Conservation (phyloP, 2,329 filamentous ascomycete genomes). For the Alternaria solani region DNA sequence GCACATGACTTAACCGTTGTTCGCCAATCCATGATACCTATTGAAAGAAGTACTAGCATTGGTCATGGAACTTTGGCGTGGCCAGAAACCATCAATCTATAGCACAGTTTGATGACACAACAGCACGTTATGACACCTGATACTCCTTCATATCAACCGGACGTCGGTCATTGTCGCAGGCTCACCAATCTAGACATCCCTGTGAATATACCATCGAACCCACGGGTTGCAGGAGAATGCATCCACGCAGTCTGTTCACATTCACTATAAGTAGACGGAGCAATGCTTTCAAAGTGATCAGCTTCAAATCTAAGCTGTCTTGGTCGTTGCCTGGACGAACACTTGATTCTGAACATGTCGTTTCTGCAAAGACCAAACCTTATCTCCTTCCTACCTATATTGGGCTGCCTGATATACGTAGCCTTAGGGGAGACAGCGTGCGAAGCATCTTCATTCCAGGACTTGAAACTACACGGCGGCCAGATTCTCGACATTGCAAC, state of each 20-base stretch:
- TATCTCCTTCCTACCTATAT: not conserved
- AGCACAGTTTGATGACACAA: not conserved
- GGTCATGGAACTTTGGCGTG: not conserved
- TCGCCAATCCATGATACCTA: not conserved
- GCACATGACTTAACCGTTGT: not conserved
- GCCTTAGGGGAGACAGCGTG: not conserved
- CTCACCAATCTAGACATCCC: not conserved
- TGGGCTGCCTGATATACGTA: not conserved
- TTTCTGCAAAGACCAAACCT: not conserved
- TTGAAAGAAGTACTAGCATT: not conserved
- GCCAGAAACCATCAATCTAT: not conserved
- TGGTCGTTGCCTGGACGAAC: not conserved
- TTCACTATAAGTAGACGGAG: not conserved
- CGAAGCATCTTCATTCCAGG: slow-evolving; percentile 6
- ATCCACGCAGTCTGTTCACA: not conserved
- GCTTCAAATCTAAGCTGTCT: not conserved
- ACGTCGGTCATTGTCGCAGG: not conserved
- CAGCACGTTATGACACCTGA: not conserved
- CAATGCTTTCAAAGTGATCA: not conserved
- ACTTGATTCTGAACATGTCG: not conserved
- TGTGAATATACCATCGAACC: not conserved
- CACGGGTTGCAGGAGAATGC: not conserved
- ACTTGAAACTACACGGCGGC: slow-evolving; percentile 3
- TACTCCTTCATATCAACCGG: not conserved
- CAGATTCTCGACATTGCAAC: slow-evolving; percentile 12